Base-by-base conservation (phyloP, 805 yeast genomes). In the Saturnispora bothae region DNA sequence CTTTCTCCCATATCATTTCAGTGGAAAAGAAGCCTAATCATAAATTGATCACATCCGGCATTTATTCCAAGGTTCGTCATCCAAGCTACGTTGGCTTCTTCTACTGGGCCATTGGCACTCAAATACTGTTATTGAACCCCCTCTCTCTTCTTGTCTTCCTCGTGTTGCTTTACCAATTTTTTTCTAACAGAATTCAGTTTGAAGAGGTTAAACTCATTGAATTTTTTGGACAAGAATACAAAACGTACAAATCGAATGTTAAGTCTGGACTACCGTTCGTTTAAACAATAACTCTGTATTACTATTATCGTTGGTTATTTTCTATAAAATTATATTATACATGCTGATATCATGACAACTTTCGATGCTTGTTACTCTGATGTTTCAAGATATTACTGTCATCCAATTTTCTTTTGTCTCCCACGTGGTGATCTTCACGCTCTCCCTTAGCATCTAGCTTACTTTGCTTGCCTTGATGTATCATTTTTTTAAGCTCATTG, bases 1-100 rank as follows among this genome's bases (percentile, higher is more conserved):
- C 94, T 3, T 92, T 92, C 60, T 80, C 84, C 36, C 99, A 92
- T 57, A 59, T 76, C 31, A 72, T 92, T 2, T 84, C 78, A 33
- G 56, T 69, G 3, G 54, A 60, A 14, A 76, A 69, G 37, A 56
- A 63, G 23, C 48, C 57, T 1, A 69, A 69, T 38, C 98, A 92
- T 54, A 59, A 47, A 8, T 64, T 92, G 31, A 78, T 92, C 10
- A 83, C 84, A 0, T 47, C 58, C 9, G 97, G 96, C 0, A 61
- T 89, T 3, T 92, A 89, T 56, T 41, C 65, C 1, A 45, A 59
- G 19, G 60, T 73, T 13, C 67, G 98, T 43, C 98, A 92, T 56
- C 98, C 98, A 5, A 78, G 94, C 34, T 92, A 92, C 58, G 69
- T 76, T 29, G 98, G 96, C 0, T 92, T 82, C 56, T 88, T 76